These are phyloP conservation scores for Litchi chinensis DNA, from an alignment of 345 rosid genomes.

Conservation along the genomic window DNA sequence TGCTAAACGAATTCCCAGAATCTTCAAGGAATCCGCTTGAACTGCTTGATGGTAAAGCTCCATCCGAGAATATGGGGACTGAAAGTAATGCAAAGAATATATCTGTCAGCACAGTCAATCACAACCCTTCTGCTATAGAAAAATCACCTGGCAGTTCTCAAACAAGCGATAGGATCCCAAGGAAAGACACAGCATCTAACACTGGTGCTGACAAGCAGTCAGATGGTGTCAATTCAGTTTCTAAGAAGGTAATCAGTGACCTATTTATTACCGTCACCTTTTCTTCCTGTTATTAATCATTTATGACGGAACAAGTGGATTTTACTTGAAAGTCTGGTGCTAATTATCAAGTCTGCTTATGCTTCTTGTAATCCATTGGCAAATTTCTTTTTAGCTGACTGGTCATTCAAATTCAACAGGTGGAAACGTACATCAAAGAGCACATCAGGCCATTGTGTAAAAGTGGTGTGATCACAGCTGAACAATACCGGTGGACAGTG, in stretches of 20 bases:
- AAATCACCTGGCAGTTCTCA: conserved; percentile 33
- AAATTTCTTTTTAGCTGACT: conserved; percentile 14
- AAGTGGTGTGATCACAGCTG: conserved; percentile 79
- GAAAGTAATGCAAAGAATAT: conserved; percentile 28
- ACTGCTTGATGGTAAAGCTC: conserved; percentile 27
- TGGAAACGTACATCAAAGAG: conserved; percentile 93
- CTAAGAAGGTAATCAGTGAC: conserved; percentile 59
- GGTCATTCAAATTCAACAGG: conserved; percentile 41
- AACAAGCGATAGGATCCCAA: conserved; percentile 35
- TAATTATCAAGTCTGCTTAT: background rate
- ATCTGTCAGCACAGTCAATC: conserved; percentile 26
- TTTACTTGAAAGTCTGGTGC: background rate
- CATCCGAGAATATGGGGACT: conserved; percentile 34
- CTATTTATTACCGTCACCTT: background rate
- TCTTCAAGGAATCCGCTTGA: conserved; percentile 29
- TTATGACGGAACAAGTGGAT: background rate
- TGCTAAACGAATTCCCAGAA: conserved; percentile 47
- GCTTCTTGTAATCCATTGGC: background rate
- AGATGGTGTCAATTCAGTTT: conserved; percentile 42
- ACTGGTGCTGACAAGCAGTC: conserved; percentile 36
- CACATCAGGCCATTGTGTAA: conserved; percentile 94
- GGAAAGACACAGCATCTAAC: conserved; percentile 41
- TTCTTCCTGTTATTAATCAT: background rate
- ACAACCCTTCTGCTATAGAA: conserved; percentile 36
- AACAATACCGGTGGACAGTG: conserved; percentile 92